Evolutionary conservation across 2,329 filamentous ascomycete genomes (phyloP).

Genomic region (Diaporthe aspalathi): DNA sequence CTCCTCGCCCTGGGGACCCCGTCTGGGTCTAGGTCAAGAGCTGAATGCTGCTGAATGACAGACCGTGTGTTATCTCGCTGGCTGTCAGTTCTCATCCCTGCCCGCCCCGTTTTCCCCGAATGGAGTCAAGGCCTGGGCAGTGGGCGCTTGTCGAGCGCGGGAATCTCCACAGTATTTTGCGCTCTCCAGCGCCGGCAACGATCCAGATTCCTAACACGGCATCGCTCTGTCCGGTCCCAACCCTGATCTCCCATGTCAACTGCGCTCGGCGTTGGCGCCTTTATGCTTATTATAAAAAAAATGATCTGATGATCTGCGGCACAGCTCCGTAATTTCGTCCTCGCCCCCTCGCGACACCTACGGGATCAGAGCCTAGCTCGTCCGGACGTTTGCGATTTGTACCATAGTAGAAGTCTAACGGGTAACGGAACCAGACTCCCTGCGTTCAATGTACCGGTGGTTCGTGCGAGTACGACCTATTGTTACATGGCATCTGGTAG

Average conservation of each 20-base stretch:
- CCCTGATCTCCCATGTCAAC: background rate
- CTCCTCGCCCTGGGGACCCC: background rate
- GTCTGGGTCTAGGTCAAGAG: conserved; percentile 2
- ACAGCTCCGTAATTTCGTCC: conserved; percentile 1
- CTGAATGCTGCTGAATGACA: background rate
- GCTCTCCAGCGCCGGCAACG: conserved; percentile 20
- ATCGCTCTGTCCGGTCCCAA: conserved; percentile 24
- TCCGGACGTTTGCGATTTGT: conserved; percentile 5
- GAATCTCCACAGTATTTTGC: background rate
- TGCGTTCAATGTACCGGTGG: background rate
- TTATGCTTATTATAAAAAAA: conserved; percentile 21
- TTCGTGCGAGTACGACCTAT: conserved; percentile 16
- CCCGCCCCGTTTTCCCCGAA: conserved; percentile 7
- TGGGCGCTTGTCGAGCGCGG: background rate
- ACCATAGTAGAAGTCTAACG: conserved; percentile 14
- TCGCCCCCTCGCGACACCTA: background rate
- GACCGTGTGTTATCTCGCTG: conserved; percentile 1
- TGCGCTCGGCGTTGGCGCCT: background rate
- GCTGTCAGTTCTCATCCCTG: conserved; percentile 24
- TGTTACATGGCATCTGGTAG: conserved; percentile 4
- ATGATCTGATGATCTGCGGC: conserved; percentile 25
- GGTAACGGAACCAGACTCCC: background rate
- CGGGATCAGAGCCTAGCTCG: background rate
- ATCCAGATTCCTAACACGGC: conserved; percentile 37
- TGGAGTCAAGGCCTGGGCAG: conserved; percentile 5